Percentiles rank a stretch among this genome's conserved stretches.
These are phyloP conservation scores for Tulasnella sp. DNA, from an alignment of 768 basidiomycete genomes.

Conservation along the genomic window DNA sequence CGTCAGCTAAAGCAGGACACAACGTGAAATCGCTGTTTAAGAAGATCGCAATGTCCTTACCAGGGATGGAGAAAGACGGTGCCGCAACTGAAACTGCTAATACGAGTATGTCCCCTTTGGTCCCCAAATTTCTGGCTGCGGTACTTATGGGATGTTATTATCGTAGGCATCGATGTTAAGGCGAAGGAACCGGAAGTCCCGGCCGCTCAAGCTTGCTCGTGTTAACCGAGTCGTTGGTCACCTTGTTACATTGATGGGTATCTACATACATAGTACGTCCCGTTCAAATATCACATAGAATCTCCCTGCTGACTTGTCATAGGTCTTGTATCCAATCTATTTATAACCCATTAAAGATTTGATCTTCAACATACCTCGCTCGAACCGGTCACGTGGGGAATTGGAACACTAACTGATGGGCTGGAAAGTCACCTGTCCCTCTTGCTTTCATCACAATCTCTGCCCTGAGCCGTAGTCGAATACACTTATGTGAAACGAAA, in stretches of 20 bases:
- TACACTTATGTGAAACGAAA: background rate
- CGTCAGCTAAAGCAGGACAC: conserved; percentile 97
- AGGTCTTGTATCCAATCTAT: background rate
- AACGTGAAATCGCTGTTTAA: conserved; percentile 99
- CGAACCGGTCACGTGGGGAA: background rate
- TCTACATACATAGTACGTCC: background rate
- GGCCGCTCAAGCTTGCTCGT: background rate
- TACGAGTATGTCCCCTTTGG: background rate
- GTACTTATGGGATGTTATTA: background rate
- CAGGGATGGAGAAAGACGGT: conserved; percentile 84
- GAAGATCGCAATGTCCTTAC: conserved; percentile 97
- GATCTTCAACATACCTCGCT: background rate
- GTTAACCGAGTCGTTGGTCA: background rate
- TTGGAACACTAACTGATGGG: too few relatives aligned
- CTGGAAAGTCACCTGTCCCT: background rate
- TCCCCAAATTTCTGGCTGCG: too few relatives aligned
- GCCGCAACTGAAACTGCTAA: conserved; percentile 21
- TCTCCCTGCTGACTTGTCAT: background rate
- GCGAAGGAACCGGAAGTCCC: conserved; percentile 63
- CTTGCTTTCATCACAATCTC: background rate
- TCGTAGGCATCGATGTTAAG: conserved; percentile 84
- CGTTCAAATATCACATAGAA: background rate
- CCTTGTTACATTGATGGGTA: background rate
- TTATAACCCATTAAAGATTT: background rate
- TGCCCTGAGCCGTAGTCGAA: background rate